Evolutionary conservation across 1,284 basidiomycete genomes (phyloP).

Genomic region (Stygiomarasmius scandens): DNA sequence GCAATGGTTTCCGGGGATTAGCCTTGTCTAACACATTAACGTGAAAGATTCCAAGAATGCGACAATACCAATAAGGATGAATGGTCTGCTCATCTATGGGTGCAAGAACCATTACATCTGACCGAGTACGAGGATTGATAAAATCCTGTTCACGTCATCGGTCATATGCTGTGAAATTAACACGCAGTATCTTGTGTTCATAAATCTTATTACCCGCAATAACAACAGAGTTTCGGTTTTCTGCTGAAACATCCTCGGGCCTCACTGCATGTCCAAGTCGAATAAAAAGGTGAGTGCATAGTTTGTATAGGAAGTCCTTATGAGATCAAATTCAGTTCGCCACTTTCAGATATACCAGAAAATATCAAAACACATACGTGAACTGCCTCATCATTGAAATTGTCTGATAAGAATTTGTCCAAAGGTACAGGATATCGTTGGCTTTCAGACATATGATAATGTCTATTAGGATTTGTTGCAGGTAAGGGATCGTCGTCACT

Average conservation of each 20-base stretch:
- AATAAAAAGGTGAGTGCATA: constrained; percentile 23
- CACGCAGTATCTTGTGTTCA: constrained; percentile 16
- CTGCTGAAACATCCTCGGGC: constrained; percentile 22
- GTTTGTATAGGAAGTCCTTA: constrained; percentile 28
- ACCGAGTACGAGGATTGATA: constrained; percentile 20
- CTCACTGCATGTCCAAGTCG: constrained; percentile 19
- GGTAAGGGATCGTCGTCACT: constrained; percentile 18
- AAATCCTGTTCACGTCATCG: constrained; percentile 26
- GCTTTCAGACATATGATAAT: constrained; percentile 20
- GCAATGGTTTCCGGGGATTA: not conserved
- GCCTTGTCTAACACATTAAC: not conserved
- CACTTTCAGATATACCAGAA: not conserved
- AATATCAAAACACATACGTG: not conserved
- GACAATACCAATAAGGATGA: constrained; percentile 27
- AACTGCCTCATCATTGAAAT: not conserved
- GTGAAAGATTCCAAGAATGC: constrained; percentile 26
- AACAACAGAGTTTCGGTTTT: constrained; percentile 22
- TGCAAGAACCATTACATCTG: constrained; percentile 24
- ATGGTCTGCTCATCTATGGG: not conserved
- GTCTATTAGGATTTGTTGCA: constrained; percentile 5
- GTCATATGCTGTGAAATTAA: constrained; percentile 34
- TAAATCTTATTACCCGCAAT: constrained; percentile 21
- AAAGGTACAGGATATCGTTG: not conserved
- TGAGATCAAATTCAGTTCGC: constrained; percentile 22
- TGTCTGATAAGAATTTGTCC: not conserved